Base-by-base conservation (phyloP, 805 yeast genomes). In the Grigorovia yakushimaensis region DNA sequence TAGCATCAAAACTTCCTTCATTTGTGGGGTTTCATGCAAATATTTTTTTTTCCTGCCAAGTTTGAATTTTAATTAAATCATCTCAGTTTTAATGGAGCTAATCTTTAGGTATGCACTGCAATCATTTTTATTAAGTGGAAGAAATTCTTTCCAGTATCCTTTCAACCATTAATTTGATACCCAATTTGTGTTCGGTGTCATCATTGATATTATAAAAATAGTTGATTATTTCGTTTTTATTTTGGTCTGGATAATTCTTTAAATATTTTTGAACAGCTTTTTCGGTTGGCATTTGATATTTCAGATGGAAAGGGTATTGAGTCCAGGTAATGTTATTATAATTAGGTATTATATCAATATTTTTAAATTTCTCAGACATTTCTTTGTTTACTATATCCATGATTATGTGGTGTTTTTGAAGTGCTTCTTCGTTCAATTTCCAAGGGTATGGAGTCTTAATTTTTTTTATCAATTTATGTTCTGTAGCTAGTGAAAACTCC, bases 251-350 rank as follows among this genome's bases (percentile, higher is more conserved):
- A 48, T 74, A 73, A 19, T 44, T 39, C 27, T 78, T 77, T 47
- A 89, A 78, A 64, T 76, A 86, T 44, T 71, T 69, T 57, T 74
- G 76, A 48, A 91, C 73, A 50, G 79, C 84, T 36, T 62, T 52
- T 65, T 84, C 87, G 11, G 78, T 71, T 45, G 98, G 98, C 54
- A 93, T 73, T 27, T 95, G 96, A 74, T 79, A 83, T 42, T 53
- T 56, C 23, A 47, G 30, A 41, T 63, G 67, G 39, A 57, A 55
- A 20, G 73, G 72, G 58, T 77, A 75, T 51, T 73, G 66, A 33
- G 58, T 61, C 66, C 71, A 76, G 18, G 73, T 68, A 39, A 65
- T 60, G 40, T 60, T 60, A 27, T 65, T 53, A 40, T 55, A 50
- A 22, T 54, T 55, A 11, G 18, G 37, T 9, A 33, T 15, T 33